Evolutionary conservation across 768 basidiomycete genomes (phyloP).

Genomic region (Tricholoma furcatifolium): DNA sequence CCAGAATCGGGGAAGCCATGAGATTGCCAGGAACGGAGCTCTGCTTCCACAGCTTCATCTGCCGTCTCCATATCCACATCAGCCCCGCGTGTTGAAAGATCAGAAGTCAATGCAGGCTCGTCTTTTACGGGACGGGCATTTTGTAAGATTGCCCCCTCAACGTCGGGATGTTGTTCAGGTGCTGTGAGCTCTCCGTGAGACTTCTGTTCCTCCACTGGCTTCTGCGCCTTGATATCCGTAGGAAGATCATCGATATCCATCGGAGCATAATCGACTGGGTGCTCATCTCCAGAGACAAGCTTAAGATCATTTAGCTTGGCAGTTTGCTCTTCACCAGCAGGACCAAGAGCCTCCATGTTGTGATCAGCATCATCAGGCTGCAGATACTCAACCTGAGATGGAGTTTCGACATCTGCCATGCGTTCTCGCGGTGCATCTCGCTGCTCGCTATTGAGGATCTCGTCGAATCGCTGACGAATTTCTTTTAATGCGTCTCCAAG

Average conservation of each 20-base stretch:
- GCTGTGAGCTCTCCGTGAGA: constrained; percentile 25
- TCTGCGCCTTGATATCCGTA: constrained; percentile 25
- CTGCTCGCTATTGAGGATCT: constrained; percentile 57
- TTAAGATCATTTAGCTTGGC: constrained; percentile 81
- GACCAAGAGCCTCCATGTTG: constrained; percentile 87
- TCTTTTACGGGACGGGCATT: constrained; percentile 20
- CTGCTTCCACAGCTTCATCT: constrained; percentile 38
- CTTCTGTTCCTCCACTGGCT: constrained; percentile 16
- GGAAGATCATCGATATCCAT: constrained; percentile 48
- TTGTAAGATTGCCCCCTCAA: constrained; percentile 50
- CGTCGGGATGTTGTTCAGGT: constrained; percentile 24
- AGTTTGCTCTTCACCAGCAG: constrained; percentile 80
- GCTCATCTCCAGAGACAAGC: constrained; percentile 60
- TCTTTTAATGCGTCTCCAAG: constrained; percentile 84
- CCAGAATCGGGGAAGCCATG: constrained; percentile 51
- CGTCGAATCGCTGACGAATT: constrained; percentile 79
- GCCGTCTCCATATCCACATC: constrained; percentile 33
- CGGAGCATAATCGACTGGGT: constrained; percentile 29
- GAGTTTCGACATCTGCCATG: constrained; percentile 34
- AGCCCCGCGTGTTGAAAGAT: constrained; percentile 27
- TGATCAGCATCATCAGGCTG: constrained; percentile 64
- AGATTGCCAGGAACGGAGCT: constrained; percentile 61
- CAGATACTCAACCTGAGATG: constrained; percentile 73
- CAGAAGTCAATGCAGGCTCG: constrained; percentile 19
- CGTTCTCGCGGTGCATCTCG: constrained; percentile 32